Evolutionary conservation across 306 rosid species (phyloP), one percentile per base, ranked within the genome.

Genomic region (Trifolium subterraneum): DNA sequence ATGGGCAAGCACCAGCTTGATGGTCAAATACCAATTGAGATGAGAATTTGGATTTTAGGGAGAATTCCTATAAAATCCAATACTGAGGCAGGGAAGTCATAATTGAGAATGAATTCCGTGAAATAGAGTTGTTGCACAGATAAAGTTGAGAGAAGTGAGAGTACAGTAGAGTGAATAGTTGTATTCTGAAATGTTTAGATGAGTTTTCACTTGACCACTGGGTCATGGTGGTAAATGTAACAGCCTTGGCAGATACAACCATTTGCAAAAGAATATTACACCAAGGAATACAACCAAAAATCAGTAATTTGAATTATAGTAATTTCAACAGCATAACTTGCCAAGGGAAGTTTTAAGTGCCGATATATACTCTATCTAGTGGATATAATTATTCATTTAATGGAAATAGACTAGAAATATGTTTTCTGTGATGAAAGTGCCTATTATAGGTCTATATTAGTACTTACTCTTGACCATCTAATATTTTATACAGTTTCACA

Each of bases 321-420:
- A 54, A 41, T 71, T 73, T 45, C 59, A 71, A 44, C 75, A 48
- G 50, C 71, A 70, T 36, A 75, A 18, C 47, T 64, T 64, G 29
- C 70, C 50, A 10, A 10, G 52, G 51, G 10, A 64, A 18, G n/a
- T 73, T 23, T 74, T 58, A 50, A 68, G 58, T 48, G 47, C 64
- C 47, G 15, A 20, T 47, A 59, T 45, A 64, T 58, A 7, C 42
- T 51, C 63, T 19, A 23, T 4, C 38, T 33, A 36, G 54, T 44
- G 62, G 39, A 63, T 55, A 29, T 2, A 79, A 29, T 52, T 59
- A 66, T 23, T 67, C 59, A 31, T 64, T 16, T 23, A 68, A 25
- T 2, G 45, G 33, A 73, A 39, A 71, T 15, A 38, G 16, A 69
- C 33, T 60, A 61, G 29, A 67, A 67, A n/a, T 25, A 64, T 12